Percentiles rank a stretch among this genome's conserved stretches.
Evolutionary conservation across 805 yeast species (phyloP).

Genomic region (Pichia pseudocactophila): DNA sequence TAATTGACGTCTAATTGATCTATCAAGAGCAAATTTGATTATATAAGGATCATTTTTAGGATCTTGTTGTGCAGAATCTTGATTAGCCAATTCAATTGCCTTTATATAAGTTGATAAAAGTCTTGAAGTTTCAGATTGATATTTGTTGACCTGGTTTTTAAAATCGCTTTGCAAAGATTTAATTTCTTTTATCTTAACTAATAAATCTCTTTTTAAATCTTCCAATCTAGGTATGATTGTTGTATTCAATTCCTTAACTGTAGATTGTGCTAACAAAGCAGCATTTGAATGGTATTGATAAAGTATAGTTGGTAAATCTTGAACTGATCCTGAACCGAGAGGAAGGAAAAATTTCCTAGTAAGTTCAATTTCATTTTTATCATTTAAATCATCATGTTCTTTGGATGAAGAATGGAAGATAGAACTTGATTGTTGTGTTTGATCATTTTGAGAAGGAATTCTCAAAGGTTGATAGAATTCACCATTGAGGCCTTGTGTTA

Average conservation of each 20-base stretch:
- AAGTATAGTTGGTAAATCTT: constrained; percentile 69
- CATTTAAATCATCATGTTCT: constrained; percentile 7
- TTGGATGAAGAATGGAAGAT: constrained; percentile 9
- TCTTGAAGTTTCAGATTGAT: constrained; percentile 54
- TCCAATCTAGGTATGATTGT: constrained; percentile 59
- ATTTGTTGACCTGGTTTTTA: constrained; percentile 63
- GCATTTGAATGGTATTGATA: constrained; percentile 45
- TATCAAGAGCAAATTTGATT: constrained; percentile 60
- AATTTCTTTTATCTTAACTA: constrained; percentile 81
- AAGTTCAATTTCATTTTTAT: constrained; percentile 27
- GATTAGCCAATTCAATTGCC: constrained; percentile 57
- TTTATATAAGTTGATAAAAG: constrained; percentile 46
- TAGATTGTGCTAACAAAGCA: constrained; percentile 48
- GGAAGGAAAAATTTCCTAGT: constrained; percentile 56
- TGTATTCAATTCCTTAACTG: constrained; percentile 51
- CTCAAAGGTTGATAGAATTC: constrained; percentile 31
- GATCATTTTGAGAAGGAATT: constrained; percentile 13
- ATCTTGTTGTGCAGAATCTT: constrained; percentile 34
- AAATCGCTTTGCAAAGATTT: constrained; percentile 77
- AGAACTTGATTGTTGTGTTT: constrained; percentile 4
- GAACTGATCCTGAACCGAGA: constrained; percentile 70
- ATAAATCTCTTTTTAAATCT: constrained; percentile 63
- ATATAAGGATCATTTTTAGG: constrained; percentile 76
- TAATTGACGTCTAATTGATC: constrained; percentile 68
- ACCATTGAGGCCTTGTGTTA: constrained; percentile 35